phyloP scores from a whole-genome alignment of 2,329 filamentous ascomycete genomes.

The Trichoderma sp. region DNA sequence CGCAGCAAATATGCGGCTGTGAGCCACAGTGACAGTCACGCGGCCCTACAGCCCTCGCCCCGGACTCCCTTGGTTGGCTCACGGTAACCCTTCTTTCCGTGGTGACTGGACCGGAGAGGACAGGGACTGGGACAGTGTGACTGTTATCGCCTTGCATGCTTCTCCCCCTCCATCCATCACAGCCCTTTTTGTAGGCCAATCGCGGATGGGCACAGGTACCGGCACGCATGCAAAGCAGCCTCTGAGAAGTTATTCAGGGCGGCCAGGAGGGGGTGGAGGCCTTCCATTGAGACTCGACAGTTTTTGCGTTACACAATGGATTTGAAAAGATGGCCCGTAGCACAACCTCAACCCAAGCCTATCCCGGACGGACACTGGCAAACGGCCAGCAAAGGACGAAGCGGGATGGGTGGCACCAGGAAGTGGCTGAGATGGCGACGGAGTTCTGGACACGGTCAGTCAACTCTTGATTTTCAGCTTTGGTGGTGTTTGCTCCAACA shows the following conservation, averaged over 20 bases:
- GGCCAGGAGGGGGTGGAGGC: conserved; percentile 8
- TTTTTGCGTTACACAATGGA: conserved; percentile 21
- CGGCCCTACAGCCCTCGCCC: background rate
- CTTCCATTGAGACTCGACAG: background rate
- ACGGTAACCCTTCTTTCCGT: conserved; percentile 2
- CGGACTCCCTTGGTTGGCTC: conserved; percentile 23
- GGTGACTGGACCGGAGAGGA: conserved; percentile 8
- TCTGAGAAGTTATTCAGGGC: conserved; percentile 8
- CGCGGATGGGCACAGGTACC: conserved; percentile 11
- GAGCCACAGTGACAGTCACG: conserved; percentile 17
- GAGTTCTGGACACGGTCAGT: background rate
- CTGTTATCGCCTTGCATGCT: conserved; percentile 26
- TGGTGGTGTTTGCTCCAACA: background rate
- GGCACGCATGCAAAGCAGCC: conserved; percentile 6
- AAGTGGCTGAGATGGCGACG: conserved; percentile 9
- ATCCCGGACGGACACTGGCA: conserved; percentile 9
- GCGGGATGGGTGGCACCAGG: background rate
- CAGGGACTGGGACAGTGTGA: background rate
- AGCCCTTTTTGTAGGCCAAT: conserved; percentile 19
- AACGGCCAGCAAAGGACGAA: conserved; percentile 7
- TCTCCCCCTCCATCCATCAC: conserved; percentile 12
- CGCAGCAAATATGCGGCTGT: conserved; percentile 15
- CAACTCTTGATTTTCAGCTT: conserved; percentile 6
- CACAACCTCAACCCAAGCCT: conserved; percentile 9
- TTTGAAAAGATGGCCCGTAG: conserved; percentile 12